phyloP scores from a whole-genome alignment of 257 asterid genomes.

The Plantago major region DNA sequence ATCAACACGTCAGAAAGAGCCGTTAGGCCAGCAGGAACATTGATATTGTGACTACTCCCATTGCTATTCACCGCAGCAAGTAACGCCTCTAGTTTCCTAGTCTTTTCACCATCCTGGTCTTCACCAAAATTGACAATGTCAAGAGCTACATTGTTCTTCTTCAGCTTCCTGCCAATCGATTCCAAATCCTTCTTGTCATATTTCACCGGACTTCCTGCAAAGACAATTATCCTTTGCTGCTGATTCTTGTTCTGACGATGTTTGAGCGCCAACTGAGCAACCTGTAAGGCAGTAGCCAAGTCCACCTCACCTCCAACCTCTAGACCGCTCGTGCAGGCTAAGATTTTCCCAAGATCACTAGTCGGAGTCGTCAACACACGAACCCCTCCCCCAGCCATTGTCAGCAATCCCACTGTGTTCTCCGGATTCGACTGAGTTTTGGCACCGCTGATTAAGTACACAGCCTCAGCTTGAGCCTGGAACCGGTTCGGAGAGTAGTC shows the following conservation, averaged over 20 bases:
- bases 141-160: constrained; percentile 95
- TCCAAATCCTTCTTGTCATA: constrained; percentile 88
- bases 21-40: constrained; percentile 87
- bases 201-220: constrained; percentile 94
- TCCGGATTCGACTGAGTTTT: constrained; percentile 99
- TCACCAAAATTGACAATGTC: constrained; percentile 97
- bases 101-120: constrained; percentile 87
- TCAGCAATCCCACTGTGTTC: constrained; percentile 88
- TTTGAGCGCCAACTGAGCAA: constrained; percentile 95
- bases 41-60: constrained; percentile 89
- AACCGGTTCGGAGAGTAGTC: constrained; percentile 84
- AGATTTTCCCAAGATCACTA: constrained; percentile 97
- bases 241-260: constrained; percentile 99
- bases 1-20: constrained; percentile 96
- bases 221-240: constrained; percentile 91
- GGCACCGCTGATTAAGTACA: constrained; percentile 95
- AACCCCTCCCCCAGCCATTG: constrained; percentile 97
- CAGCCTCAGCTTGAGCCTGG: constrained; percentile 92
- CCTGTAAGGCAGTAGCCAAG: constrained; percentile 93
- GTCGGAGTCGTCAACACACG: constrained; percentile 94
- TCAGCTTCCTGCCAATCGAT: constrained; percentile 84
- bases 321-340: constrained; percentile 95
- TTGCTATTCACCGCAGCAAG: constrained; percentile 90
- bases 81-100: constrained; percentile 83
- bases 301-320: constrained; percentile 93